Base-by-base conservation (phyloP, 2,329 filamentous ascomycete genomes). In the Diaporthe australafricana region DNA sequence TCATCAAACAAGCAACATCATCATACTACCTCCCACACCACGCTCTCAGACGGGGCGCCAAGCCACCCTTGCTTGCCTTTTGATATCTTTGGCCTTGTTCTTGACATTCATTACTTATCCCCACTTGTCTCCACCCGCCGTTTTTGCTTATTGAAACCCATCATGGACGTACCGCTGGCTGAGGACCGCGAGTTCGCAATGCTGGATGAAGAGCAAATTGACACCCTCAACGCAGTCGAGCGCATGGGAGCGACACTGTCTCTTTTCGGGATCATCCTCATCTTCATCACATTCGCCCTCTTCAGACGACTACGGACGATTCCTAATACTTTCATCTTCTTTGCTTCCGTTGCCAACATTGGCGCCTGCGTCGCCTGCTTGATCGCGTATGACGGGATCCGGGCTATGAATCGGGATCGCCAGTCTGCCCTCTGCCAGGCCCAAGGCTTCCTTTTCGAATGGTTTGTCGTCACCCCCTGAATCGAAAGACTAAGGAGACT, bases 361-460 rank as follows among this genome's bases (percentile, higher is more conserved):
- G 88, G 88, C 2, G 88, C 89, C 16, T 89, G 88, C 75, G 82
- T 87, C 53, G 93, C 91, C 14, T 94, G 92, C 60, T 83, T 94
- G 32, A 94, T 95, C 60, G 92, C 91, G 7, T 88, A 90, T 70
- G 88, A 90, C 20, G 92, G 91, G 1, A 85, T 95, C 50, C 77
- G 81, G 1, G 82, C 82, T 45, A 90, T 90, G 1, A 81, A 84
- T 25, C 11, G 8, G 25, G 68, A 74, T 60, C 68, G 62, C 27
- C 79, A 82, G 0, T 89, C 88, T 38, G 77, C 87, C 2, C 81
- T 95, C 7, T 96, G 89, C 75, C 88, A 89, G 76, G 83, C 85
- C 0, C 89, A 90, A 77, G 87, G 87, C 9, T 90, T 91, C 76
- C 76, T 90, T 69, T 86, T 94, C 75, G 89, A 93, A 79, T 91